A percentile compares a stretch with the other conserved stretches of the same genome.
Evolutionary conservation across 2,329 filamentous ascomycete genomes (phyloP).

Genomic region (Colletotrichum neosansevieriae): DNA sequence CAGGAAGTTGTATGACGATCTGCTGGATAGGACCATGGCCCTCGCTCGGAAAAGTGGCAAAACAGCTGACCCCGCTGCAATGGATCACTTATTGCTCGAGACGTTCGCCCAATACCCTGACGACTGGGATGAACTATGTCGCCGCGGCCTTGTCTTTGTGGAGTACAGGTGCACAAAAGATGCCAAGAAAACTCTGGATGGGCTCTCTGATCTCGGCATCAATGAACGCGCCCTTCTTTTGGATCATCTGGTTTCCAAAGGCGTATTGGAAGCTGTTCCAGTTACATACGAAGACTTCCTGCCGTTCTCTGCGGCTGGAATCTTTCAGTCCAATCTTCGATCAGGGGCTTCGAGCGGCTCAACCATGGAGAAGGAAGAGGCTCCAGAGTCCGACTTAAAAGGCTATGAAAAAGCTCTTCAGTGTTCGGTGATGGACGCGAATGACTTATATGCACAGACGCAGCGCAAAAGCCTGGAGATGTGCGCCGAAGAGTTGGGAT

Average conservation of each 20-base stretch:
- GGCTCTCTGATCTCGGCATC: not conserved
- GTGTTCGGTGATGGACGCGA: slow-evolving; percentile 25
- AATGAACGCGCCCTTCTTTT: slow-evolving; percentile 34
- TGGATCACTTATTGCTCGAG: slow-evolving; percentile 43
- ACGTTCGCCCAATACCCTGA: slow-evolving; percentile 57
- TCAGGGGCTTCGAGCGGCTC: slow-evolving; percentile 5
- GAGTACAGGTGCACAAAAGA: slow-evolving; percentile 45
- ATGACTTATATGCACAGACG: slow-evolving; percentile 36
- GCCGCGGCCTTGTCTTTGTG: slow-evolving; percentile 54
- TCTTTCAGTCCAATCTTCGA: slow-evolving; percentile 60
- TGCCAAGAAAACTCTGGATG: not conserved
- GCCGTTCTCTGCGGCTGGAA: slow-evolving; percentile 64
- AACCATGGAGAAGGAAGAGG: not conserved
- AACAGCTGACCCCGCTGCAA: not conserved
- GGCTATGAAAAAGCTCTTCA: slow-evolving; percentile 39
- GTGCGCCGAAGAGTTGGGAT: slow-evolving; percentile 10
- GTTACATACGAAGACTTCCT: slow-evolving; percentile 68
- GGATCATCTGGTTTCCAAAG: slow-evolving; percentile 49
- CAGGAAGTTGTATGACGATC: slow-evolving; percentile 58
- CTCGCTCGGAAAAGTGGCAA: not conserved
- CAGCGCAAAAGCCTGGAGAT: slow-evolving; percentile 7
- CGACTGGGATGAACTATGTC: slow-evolving; percentile 51
- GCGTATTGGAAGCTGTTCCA: slow-evolving; percentile 52
- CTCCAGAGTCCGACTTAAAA: slow-evolving; percentile 21
- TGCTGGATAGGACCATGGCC: slow-evolving; percentile 50